Base-by-base conservation (phyloP, 805 yeast species). In the Saccharomycopsis schoenii region DNA sequence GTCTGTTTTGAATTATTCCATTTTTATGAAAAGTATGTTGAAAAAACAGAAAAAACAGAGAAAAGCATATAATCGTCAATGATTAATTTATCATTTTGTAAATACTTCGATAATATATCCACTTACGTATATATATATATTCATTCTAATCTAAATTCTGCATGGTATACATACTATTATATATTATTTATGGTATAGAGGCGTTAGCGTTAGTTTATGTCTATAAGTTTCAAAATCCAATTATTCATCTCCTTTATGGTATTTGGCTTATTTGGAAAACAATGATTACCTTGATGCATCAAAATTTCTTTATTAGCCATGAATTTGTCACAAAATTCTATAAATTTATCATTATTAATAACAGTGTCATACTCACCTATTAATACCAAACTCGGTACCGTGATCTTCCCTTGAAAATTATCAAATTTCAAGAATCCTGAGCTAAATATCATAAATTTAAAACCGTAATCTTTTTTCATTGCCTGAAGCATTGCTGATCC, bases 281-380 rank as follows among this genome's bases (percentile, higher is more conserved):
- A 91, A 70, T 93, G 99, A 1, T 97, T 97, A 63, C 98, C 98
- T 10, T 97, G 97, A 69, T 93, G 99, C 65, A 81, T 85, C 61
- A 86, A 73, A 14, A 75, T 68, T 4, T 72, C 76, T 9, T 87
- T 74, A 25, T 71, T 69, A 10, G 3, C 14, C 36, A 47, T 11
- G 58, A 86, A 81, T 43, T 79, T 72, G 19, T 80, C 78, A 61
- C 80, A 82, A 51, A 93, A 75, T 34, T 78, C 77, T 73, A 82
- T 75, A 0, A 91, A 81, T 67, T 96, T 77, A 25, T 82, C 86
- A 36, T 84, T 84, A 11, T 88, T 83, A 8, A 94, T 96, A 36
- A 94, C 85, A 11, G 94, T 87, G 68, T 94, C 99, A 21, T 88
- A 75, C 57, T 90, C 86, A 36, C 99, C 98, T 62, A 86, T 77